Percentiles rank a stretch among this genome's conserved stretches.
Conservation (phyloP, 2,329 filamentous ascomycete genomes). For the Fusarium penzigii region DNA sequence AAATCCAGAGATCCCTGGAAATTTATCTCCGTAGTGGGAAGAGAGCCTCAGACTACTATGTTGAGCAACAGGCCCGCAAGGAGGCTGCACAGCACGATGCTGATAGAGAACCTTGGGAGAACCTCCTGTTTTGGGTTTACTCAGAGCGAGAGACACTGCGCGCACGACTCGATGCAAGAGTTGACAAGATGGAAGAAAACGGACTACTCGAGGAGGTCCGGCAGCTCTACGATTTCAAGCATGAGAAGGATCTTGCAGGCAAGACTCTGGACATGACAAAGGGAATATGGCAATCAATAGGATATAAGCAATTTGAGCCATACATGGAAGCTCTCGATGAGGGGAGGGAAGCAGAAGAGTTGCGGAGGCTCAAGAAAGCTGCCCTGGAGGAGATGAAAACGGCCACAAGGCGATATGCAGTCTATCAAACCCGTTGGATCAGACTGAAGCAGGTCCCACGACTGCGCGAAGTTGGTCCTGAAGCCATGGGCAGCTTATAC, state of each 20-base stretch:
- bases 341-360: constrained; percentile 33
- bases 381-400: constrained; percentile 77
- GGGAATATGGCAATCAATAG: constrained; percentile 96
- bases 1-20: constrained; percentile 85
- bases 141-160: constrained; percentile 69
- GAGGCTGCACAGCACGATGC: constrained; percentile 26
- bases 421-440: constrained; percentile 84
- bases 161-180: constrained; percentile 70
- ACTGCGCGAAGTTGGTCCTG: constrained; percentile 55
- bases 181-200: constrained; percentile 77
- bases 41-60: constrained; percentile 83
- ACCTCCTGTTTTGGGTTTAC: constrained; percentile 86
- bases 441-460: constrained; percentile 76
- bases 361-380: constrained; percentile 56
- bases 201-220: constrained; percentile 53
- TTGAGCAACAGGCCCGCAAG: constrained; percentile 63
- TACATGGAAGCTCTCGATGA: constrained; percentile 58
- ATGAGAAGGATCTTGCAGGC: constrained; percentile 42
- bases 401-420: constrained; percentile 85
- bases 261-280: constrained; percentile 67
- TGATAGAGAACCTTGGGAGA: constrained; percentile 43
- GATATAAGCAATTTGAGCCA: constrained; percentile 85
- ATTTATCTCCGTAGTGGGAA: constrained; percentile 84
- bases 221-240: constrained; percentile 46
- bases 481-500: constrained; percentile 63